Percentiles rank a stretch among this genome's conserved stretches.
Conservation (phyloP, 1,284 basidiomycete genomes). For the Somion occarium region DNA sequence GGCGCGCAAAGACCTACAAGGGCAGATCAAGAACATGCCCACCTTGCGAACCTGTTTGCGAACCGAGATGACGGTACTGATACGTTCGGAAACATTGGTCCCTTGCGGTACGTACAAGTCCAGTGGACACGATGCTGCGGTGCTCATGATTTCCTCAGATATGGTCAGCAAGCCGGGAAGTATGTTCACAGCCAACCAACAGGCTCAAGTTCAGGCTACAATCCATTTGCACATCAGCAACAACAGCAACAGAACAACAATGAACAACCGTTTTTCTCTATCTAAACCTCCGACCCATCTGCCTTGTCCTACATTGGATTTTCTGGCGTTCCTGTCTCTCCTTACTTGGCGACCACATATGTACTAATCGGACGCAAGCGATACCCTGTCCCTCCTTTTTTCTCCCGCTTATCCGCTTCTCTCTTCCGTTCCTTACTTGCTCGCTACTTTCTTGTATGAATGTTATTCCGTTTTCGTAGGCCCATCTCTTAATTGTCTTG, state of each 20-base stretch:
- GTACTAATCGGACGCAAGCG: conserved; percentile 7
- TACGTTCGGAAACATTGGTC: conserved; percentile 89
- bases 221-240: conserved; percentile 72
- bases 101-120: conserved; percentile 50
- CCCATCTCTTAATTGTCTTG: too few relatives aligned
- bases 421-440: neutral
- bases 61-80: conserved; percentile 87
- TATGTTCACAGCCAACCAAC: conserved; percentile 50
- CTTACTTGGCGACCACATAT: neutral
- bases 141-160: conserved; percentile 34
- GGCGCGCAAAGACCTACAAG: conserved; percentile 28
- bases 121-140: neutral
- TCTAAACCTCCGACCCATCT: conserved; percentile 32
- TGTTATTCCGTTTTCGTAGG: too few relatives aligned
- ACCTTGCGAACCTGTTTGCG: conserved; percentile 78
- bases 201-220: conserved; percentile 46
- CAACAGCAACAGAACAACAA: conserved; percentile 47
- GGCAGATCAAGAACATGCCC: conserved; percentile 66
- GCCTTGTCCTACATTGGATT: neutral
- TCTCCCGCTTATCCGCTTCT: neutral
- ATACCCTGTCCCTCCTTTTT: conserved; percentile 1
- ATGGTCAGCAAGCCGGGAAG: conserved; percentile 61
- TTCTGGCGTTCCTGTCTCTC: neutral
- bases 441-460: neutral
- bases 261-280: conserved; percentile 84